phyloP scores from a whole-genome alignment of 2,329 filamentous ascomycete genomes.

The Aspergillus brasiliensis region DNA sequence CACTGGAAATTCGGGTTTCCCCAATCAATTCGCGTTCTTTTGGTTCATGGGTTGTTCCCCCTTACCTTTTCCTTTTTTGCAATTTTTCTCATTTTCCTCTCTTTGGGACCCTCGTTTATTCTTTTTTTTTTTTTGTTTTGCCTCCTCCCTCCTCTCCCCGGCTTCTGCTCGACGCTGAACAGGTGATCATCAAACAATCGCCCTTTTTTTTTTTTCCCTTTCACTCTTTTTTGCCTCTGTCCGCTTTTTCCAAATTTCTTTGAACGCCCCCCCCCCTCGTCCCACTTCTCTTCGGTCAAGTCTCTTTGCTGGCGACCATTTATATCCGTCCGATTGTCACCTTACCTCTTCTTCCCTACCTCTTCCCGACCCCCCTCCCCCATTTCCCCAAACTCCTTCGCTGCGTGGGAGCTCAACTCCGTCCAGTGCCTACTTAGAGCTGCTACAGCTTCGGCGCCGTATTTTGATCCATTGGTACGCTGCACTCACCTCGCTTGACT shows the following conservation, averaged over 20 bases:
- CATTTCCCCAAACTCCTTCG: not conserved
- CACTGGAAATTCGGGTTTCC: not conserved
- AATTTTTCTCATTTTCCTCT: conserved; percentile 8
- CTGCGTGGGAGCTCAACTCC: conserved; percentile 8
- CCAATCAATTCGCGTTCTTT: not conserved
- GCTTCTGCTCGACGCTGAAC: conserved; percentile 7
- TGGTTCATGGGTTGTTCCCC: conserved; percentile 12
- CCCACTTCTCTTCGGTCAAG: not conserved
- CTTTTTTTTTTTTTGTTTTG: conserved; percentile 17
- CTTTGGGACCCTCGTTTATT: conserved; percentile 3
- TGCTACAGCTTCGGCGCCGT: not conserved
- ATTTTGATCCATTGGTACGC: conserved; percentile 11
- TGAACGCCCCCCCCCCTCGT: conserved; percentile 7
- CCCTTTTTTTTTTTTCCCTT: conserved; percentile 10
- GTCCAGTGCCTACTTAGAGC: conserved; percentile 11
- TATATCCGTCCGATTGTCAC: conserved; percentile 12
- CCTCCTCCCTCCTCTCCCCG: conserved; percentile 12
- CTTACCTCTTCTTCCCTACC: conserved; percentile 9
- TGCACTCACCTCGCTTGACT: not conserved
- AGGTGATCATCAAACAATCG: conserved; percentile 6
- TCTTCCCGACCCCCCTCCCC: conserved; percentile 1
- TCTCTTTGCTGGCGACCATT: conserved; percentile 14
- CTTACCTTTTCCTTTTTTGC: conserved; percentile 9
- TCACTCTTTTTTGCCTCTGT: conserved; percentile 14
- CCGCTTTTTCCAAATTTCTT: conserved; percentile 6